Base-by-base conservation (phyloP, 2,329 filamentous ascomycete species). In the Atkinsonella hypoxylon region DNA sequence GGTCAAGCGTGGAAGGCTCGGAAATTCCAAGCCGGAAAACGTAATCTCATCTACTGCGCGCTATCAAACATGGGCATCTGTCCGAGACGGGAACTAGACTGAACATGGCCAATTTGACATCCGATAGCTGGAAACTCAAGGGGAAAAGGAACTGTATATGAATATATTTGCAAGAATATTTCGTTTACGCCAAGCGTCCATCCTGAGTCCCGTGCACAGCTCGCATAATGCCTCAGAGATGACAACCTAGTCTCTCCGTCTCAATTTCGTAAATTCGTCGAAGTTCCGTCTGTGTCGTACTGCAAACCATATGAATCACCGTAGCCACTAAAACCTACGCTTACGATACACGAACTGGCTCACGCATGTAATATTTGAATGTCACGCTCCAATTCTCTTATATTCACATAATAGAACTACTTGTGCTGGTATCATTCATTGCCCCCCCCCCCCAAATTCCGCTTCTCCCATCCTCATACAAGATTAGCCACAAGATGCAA, bases 361-460 rank as follows among this genome's bases (percentile, higher is more conserved):
- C 34, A 36, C 15, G 34, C 34, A 15, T 15, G 34, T 15, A 15
- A 9, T 7, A 36, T 36, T 36, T 36, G 11, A 36, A 12, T 9
- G 3, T 36, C 26, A 7, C 26, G 26, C 40, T 43, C 12, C 18
- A 18, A 43, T 43, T 13, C 4, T 43, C 39, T 10, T 6, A 47
- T 39, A 32, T 17, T 22, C 36, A 8, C 30, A 38, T n/a, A 47
- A 18, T 10, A 15, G 7, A 42, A 26, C 7, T 42, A 45, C 34
- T 40, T 30, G 39, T 46, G 36, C 47, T 49, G 50, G 50, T 52
- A 52, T 52, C 50, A 34, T 52, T 34, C 22, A 41, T 41, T 36
- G 18, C 46, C 36, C n/a, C n/a, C n/a, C n/a, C n/a, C n/a, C n/a
- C n/a, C n/a, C n/a, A n/a, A n/a, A n/a, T n/a, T 32, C 32, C 31